Percentiles rank a stretch among this genome's conserved stretches.
Conservation (phyloP, 2,329 filamentous ascomycete species). For the Tympanopsis confertula region DNA sequence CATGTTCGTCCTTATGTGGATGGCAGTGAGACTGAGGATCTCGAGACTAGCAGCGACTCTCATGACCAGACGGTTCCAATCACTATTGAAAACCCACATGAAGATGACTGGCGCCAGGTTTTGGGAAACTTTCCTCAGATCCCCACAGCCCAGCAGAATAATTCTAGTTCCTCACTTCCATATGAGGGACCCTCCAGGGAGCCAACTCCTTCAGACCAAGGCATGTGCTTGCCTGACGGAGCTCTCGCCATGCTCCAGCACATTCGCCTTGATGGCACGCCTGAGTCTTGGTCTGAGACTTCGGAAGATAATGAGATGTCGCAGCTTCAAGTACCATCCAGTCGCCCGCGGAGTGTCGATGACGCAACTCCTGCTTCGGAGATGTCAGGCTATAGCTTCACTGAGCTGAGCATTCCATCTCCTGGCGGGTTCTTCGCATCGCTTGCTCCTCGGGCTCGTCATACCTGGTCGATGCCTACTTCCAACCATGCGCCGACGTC, state of each 20-base stretch:
- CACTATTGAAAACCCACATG: not conserved
- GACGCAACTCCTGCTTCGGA: not conserved
- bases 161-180: no score
- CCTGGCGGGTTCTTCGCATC: not conserved
- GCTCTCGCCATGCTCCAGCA: not conserved
- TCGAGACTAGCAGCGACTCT: not conserved
- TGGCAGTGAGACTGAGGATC: not conserved
- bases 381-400: not conserved
- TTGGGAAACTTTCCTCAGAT: not conserved
- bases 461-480: not conserved
- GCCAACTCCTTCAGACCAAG: not conserved
- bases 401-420: not conserved
- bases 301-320: not conserved
- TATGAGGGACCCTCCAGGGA: not conserved
- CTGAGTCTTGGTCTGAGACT: not conserved
- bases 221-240: not conserved
- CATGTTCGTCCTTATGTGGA: not conserved
- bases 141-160: no score
- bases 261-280: not conserved
- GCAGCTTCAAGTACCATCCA: no score
- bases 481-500: not conserved
- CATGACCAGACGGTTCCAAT: not conserved
- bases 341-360: no score
- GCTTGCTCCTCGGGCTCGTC: not conserved
- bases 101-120: not conserved